Conservation (phyloP, 2,329 filamentous ascomycete genomes). For the Penicillium psychrosexuale region DNA sequence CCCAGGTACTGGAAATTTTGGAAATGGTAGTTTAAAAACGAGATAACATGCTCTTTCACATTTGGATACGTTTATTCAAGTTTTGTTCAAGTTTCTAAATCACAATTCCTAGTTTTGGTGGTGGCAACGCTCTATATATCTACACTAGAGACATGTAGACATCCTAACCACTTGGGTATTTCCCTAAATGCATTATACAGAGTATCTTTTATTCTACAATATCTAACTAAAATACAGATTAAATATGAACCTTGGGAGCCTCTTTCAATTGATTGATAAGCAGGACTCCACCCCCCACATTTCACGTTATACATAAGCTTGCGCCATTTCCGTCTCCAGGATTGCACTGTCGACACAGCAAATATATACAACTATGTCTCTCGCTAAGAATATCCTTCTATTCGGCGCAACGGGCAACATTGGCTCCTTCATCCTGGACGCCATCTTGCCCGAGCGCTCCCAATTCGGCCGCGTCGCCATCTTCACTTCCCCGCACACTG, state of each 20-base stretch:
- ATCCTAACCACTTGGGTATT: neutral
- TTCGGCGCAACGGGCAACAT: constrained; percentile 53
- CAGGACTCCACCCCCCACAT: constrained; percentile 7
- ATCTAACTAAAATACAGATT: neutral
- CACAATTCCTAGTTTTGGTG: neutral
- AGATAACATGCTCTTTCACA: neutral
- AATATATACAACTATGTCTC: constrained; percentile 11
- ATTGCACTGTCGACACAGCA: neutral
- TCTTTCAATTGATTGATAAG: constrained; percentile 3
- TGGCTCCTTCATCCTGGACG: constrained; percentile 50
- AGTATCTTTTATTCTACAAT: neutral
- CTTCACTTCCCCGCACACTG: constrained; percentile 55
- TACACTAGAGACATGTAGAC: neutral
- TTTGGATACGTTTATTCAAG: no score
- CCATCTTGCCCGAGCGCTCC: constrained; percentile 47
- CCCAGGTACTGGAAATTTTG: constrained; percentile 23
- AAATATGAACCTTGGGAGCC: neutral
- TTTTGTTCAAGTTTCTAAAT: neutral
- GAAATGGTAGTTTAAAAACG: constrained; percentile 19
- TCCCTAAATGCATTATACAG: neutral
- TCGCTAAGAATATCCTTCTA: constrained; percentile 46
- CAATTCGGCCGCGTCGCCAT: constrained; percentile 53
- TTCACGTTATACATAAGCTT: neutral
- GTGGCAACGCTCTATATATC: neutral
- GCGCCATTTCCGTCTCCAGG: neutral